Base-by-base conservation (phyloP, 257 asterid species). In the Solanum pinnatisectum region DNA sequence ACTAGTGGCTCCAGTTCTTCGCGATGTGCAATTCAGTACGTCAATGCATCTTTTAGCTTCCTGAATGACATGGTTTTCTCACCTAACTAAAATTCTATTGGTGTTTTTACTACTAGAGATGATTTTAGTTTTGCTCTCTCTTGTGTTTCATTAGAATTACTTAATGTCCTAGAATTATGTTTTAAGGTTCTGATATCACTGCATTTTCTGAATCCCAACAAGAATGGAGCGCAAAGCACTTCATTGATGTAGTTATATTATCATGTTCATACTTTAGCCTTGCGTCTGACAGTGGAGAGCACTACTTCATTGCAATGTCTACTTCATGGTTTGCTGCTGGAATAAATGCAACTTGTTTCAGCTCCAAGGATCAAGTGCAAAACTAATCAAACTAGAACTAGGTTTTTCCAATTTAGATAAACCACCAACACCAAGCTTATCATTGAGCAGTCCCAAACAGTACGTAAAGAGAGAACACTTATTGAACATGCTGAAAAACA, bases 11-110 rank as follows among this genome's bases (percentile, higher is more conserved):
- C 94, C 94, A 33, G 93, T 96, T 86, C 98, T 97, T 89, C 94
- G 88, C 18, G 95, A 96, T 59, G 88, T 97, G 81, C 99, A 97
- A 92, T 97, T 91, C 90, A 97, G 99, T 97, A 91, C 92, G 94
- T 91, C 46, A 87, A 32, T 87, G 84, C 63, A 84, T 87, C 35
- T 68, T n/a, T 42, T 86, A 73, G 88, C 67, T 59, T 32, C 70
- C 60, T 35, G 60, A 78, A 23, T 44, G 27, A 27, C 20, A 27
- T 81, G 15, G 40, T 27, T 46, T 30, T 81, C 40, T 10, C 36
- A 49, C 67, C 85, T 81, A 44, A 44, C 67, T 46, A 9, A 42
- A 78, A 27, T 79, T 79, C 37, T 79, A 8, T 79, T 79, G 37
- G 15, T 25, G 25, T 79, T 42, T 27, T 42, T 44, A 79, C 39